Base-by-base conservation (phyloP, 2,329 filamentous ascomycete genomes). In the Ambrosiella cleistominuta region DNA sequence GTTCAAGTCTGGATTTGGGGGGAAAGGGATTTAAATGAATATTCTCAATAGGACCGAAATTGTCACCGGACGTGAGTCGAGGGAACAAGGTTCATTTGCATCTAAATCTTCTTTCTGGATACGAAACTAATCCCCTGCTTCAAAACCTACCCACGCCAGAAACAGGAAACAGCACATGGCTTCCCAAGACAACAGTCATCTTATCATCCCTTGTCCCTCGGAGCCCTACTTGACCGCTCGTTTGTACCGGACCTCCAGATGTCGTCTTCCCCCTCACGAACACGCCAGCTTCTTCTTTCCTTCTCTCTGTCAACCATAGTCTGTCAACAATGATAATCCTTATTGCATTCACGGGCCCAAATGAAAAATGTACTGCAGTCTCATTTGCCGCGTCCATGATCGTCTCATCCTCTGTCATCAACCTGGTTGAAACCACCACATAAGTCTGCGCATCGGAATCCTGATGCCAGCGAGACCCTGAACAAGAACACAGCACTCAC, bases 371-470 rank as follows among this genome's bases (percentile, higher is more conserved):
- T 19, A 51, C 47, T 47, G n/a, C 38, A 54, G 52, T 54, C 13
- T 36, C 52, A 51, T 11, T 36, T 27, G 19, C 47, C 19, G 19
- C 47, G 47, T 51, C 19, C 47, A 51, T 27, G 47, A 51, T 51
- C 47, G 19, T 51, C 47, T 51, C 47, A 51, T 51, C 47, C 47
- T 19, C 47, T 51, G 47, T 19, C 17, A 2, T 11, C 9, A 17
- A 9, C 47, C 47, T 36, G 19, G 47, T 51, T 51, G 47, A 54
- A 42, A 54, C 52, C n/a, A n/a, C 12, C 27, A 38, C 3, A 35
- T 35, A 49, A 38, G 42, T 39, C 54, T 27, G 42, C 42, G 54
- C 54, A 56, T 35, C n/a, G 44, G 15, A 40, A 54, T 40, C 47
- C 47, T 51, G 47, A 9, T 51, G 47, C 47, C 47, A 36, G 47